Evolutionary conservation across 805 yeast genomes (phyloP).

Genomic region (Saccharomyces paradoxus): DNA sequence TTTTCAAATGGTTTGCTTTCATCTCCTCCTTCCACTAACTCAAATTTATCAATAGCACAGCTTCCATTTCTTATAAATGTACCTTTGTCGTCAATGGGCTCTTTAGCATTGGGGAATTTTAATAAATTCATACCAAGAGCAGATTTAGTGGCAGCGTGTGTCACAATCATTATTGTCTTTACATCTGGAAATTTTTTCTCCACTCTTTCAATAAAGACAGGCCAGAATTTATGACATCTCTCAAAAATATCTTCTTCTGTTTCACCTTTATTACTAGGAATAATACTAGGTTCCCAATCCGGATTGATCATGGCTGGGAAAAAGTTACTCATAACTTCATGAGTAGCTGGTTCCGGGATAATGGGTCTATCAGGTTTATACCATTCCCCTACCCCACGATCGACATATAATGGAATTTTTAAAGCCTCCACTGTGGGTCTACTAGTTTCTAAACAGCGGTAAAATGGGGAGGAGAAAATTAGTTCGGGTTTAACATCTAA

Average conservation of each 20-base stretch:
- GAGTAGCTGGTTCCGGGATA: constrained; percentile 63
- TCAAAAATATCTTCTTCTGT: constrained; percentile 54
- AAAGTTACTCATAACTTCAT: constrained; percentile 38
- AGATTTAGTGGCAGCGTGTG: constrained; percentile 89
- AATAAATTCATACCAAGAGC: constrained; percentile 73
- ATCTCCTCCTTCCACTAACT: constrained; percentile 11
- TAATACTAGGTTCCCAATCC: constrained; percentile 46
- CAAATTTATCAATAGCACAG: constrained; percentile 67
- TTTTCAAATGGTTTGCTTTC: constrained; percentile 13
- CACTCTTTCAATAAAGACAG: constrained; percentile 46
- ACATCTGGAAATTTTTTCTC: constrained; percentile 48
- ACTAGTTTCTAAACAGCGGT: constrained; percentile 77
- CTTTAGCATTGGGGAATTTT: constrained; percentile 44
- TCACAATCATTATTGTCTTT: constrained; percentile 54
- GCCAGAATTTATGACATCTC: constrained; percentile 50
- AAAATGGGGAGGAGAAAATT: constrained; percentile 74
- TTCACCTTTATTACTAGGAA: constrained; percentile 66
- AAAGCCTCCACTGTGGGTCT: constrained; percentile 55
- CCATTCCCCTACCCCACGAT: constrained; percentile 88
- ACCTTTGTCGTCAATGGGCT: constrained; percentile 39
- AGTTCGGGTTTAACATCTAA: constrained; percentile 51
- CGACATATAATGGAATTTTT: constrained; percentile 51
- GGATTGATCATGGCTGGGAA: constrained; percentile 41
- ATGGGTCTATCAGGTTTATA: constrained; percentile 56
- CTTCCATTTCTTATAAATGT: constrained; percentile 61